Percentiles rank a stretch among this genome's conserved stretches.
These are phyloP conservation scores for Byssothecium circinans DNA, from an alignment of 2,329 filamentous ascomycete species.

Conservation along the genomic window DNA sequence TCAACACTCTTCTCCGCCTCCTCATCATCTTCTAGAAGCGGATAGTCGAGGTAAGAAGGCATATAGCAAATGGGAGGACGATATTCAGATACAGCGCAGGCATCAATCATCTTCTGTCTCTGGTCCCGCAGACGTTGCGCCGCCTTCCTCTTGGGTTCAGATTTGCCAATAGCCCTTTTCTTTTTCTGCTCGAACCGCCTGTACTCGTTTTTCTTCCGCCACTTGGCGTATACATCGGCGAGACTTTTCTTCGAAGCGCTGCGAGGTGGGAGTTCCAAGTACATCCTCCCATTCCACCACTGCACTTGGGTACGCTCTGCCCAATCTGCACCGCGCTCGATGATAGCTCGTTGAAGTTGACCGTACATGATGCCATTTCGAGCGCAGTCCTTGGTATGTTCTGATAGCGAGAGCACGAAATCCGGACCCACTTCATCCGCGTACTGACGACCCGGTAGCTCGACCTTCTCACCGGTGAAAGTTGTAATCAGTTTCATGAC, in stretches of 20 bases:
- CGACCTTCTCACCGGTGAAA: constrained; percentile 22
- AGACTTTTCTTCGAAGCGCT: constrained; percentile 12
- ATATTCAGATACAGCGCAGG: constrained; percentile 23
- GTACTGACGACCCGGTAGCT: constrained; percentile 25
- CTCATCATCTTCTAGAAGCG: background rate
- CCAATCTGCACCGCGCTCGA: constrained; percentile 32
- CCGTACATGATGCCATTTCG: constrained; percentile 29
- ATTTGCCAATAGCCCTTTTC: background rate
- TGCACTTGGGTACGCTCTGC: constrained; percentile 29
- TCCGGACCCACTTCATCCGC: constrained; percentile 19
- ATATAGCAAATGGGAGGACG: constrained; percentile 29
- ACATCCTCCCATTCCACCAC: constrained; percentile 31
- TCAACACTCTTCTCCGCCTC: constrained; percentile 9
- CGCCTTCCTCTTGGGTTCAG: constrained; percentile 8
- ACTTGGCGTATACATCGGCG: constrained; percentile 21
- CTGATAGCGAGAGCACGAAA: constrained; percentile 25
- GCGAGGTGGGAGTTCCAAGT: constrained; percentile 21
- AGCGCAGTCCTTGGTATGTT: constrained; percentile 17
- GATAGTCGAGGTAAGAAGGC: constrained; percentile 29
- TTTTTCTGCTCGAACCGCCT: constrained; percentile 8
- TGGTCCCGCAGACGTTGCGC: constrained; percentile 15
- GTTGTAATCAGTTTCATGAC: constrained; percentile 28
- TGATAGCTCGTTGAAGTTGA: constrained; percentile 20
- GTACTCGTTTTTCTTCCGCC: constrained; percentile 7
- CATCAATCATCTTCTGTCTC: constrained; percentile 16